These are phyloP conservation scores for Orbilia blumenaviensis DNA, from an alignment of 2,329 filamentous ascomycete species.

Conservation along the genomic window DNA sequence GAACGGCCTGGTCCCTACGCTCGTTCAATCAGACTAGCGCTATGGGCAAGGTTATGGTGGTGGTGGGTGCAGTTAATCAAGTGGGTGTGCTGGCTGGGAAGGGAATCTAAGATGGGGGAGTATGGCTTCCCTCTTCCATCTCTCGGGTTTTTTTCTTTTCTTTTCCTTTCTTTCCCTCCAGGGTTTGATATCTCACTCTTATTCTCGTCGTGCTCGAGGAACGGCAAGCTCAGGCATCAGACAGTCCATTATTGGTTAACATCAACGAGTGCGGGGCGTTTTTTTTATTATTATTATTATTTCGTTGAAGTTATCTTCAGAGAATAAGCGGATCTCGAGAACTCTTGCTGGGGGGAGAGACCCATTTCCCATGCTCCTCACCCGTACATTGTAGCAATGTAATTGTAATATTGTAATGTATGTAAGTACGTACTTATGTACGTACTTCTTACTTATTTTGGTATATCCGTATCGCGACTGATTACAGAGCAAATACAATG, in stretches of 20 bases:
- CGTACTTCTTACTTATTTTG: too few species aligned
- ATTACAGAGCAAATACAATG: neutral
- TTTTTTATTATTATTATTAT: too few species aligned
- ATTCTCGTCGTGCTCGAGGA: neutral
- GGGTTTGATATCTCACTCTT: neutral
- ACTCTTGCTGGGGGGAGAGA: neutral
- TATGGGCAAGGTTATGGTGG: constrained; percentile 41
- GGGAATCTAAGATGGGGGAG: constrained; percentile 13
- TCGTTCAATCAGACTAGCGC: constrained; percentile 51
- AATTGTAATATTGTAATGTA: too few species aligned
- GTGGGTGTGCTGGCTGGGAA: constrained; percentile 53
- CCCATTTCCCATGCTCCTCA: neutral
- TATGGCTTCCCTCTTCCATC: constrained; percentile 17
- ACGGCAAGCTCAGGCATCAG: constrained; percentile 2
- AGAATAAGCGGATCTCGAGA: neutral
- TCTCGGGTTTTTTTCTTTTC: constrained; percentile 10
- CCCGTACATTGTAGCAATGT: too few species aligned
- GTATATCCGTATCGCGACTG: neutral
- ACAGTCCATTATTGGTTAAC: constrained; percentile 6
- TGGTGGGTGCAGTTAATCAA: constrained; percentile 50
- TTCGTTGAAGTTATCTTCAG: constrained; percentile 2
- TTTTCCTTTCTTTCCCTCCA: neutral
- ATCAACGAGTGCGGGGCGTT: constrained; percentile 6
- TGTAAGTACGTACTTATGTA: neutral
- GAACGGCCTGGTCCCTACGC: constrained; percentile 48